Conservation (phyloP, 2,329 filamentous ascomycete species). For the Paradendryphiella salina region DNA sequence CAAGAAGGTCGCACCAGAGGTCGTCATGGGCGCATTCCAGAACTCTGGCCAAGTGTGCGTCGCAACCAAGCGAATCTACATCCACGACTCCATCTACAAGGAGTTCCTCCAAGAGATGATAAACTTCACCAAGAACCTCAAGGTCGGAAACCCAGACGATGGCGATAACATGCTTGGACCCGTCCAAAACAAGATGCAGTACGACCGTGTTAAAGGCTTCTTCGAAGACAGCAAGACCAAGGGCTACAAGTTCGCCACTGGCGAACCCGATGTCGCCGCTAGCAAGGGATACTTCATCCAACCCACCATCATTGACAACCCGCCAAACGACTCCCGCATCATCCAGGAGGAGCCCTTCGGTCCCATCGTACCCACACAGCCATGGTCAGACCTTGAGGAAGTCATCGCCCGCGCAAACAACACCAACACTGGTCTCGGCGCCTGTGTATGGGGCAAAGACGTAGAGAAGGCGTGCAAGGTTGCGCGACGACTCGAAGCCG, state of each 20-base stretch:
- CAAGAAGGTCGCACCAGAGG: conserved; percentile 53
- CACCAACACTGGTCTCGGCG: conserved; percentile 56
- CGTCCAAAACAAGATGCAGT: conserved; percentile 68
- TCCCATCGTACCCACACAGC: conserved; percentile 66
- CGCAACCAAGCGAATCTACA: conserved; percentile 45
- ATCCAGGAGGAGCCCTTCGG: conserved; percentile 66
- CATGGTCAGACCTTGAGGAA: conserved; percentile 62
- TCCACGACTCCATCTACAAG: conserved; percentile 47
- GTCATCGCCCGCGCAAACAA: conserved; percentile 55
- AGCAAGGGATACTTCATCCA: conserved; percentile 61
- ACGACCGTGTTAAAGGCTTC: conserved; percentile 60
- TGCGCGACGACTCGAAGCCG: conserved; percentile 55
- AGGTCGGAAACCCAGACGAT: conserved; percentile 47
- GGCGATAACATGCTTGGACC: conserved; percentile 59
- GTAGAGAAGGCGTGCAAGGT: conserved; percentile 54
- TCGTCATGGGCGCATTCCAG: conserved; percentile 57
- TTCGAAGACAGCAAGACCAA: conserved; percentile 60
- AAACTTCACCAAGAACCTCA: conserved; percentile 51
- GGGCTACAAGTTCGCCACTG: conserved; percentile 59
- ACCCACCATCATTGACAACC: conserved; percentile 63
- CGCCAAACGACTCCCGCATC: conserved; percentile 60
- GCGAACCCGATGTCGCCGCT: conserved; percentile 43
- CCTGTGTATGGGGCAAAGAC: conserved; percentile 54
- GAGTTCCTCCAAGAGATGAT: conserved; percentile 48
- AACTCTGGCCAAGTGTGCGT: conserved; percentile 59